Conservation (phyloP, 2,329 filamentous ascomycete species). For the Grosmannia huntii region DNA sequence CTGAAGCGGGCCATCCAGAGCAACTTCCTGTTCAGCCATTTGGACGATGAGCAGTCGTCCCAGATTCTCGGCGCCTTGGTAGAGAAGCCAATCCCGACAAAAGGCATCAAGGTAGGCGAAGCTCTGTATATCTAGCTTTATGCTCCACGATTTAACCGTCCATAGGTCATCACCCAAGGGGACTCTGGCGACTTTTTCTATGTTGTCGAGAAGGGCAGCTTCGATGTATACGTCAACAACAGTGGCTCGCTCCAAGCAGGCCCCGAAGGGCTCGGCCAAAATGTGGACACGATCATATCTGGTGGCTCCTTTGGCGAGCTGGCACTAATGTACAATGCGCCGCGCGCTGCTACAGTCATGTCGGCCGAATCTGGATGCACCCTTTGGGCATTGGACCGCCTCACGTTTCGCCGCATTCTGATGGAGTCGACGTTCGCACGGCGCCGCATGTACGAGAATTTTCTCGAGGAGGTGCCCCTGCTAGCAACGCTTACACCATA, state of each 20-base stretch:
- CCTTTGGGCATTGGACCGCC: slow-evolving; percentile 86
- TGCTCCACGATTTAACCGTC: neutral
- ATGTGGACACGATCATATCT: slow-evolving; percentile 69
- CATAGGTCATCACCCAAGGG: slow-evolving; percentile 83
- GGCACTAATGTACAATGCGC: slow-evolving; percentile 96
- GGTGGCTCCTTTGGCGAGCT: slow-evolving; percentile 95
- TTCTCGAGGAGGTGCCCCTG: slow-evolving; percentile 85
- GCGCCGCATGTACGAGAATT: slow-evolving; percentile 91
- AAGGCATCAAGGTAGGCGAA: slow-evolving; percentile 59
- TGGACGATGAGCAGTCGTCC: slow-evolving; percentile 83
- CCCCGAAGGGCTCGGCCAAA: slow-evolving; percentile 65
- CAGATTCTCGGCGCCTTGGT: slow-evolving; percentile 84
- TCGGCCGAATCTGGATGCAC: slow-evolving; percentile 67
- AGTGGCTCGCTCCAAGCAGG: slow-evolving; percentile 68
- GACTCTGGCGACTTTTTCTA: slow-evolving; percentile 98
- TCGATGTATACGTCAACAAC: slow-evolving; percentile 81
- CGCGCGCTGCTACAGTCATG: slow-evolving; percentile 85
- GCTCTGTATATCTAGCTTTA: too few relatives aligned
- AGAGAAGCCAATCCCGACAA: slow-evolving; percentile 90
- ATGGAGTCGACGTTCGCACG: slow-evolving; percentile 98
- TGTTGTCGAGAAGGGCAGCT: slow-evolving; percentile 80
- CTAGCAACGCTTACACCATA: slow-evolving; percentile 75
- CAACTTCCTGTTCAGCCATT: slow-evolving; percentile 89
- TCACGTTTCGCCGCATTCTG: slow-evolving; percentile 93
- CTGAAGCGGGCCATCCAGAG: slow-evolving; percentile 69